Conservation (phyloP, 495 filamentous ascomycete genomes). For the Daldinia childiae region DNA sequence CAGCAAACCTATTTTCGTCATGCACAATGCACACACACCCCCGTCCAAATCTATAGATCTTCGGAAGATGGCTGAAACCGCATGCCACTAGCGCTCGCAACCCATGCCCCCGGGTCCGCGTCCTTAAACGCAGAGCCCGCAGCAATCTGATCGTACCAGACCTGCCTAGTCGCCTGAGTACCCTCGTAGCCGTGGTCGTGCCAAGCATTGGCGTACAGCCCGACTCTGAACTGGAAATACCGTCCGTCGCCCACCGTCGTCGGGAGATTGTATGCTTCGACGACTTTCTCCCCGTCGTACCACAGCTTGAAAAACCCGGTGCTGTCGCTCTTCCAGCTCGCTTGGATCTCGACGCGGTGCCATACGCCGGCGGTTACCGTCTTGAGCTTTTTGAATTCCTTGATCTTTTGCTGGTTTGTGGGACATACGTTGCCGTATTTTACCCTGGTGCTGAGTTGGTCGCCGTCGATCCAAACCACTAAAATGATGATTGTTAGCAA, state of each 20-base stretch:
- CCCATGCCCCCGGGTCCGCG: constrained; percentile 49
- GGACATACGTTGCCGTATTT: constrained; percentile 58
- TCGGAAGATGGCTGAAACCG: background rate
- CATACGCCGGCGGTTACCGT: constrained; percentile 58
- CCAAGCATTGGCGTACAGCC: constrained; percentile 67
- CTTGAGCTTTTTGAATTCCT: constrained; percentile 46
- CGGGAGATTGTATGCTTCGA: constrained; percentile 52
- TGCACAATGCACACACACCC: background rate
- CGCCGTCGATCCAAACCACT: constrained; percentile 61
- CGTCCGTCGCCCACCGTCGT: constrained; percentile 59
- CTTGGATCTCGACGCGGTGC: constrained; percentile 62
- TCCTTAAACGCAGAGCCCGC: constrained; percentile 59
- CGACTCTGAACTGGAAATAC: constrained; percentile 63
- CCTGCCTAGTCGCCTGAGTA: constrained; percentile 57
- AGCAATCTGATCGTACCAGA: constrained; percentile 66
- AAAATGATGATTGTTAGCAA: no score
- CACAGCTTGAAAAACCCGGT: constrained; percentile 62
- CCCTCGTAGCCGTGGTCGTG: constrained; percentile 59
- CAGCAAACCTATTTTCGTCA: background rate
- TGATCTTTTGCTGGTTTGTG: constrained; percentile 43
- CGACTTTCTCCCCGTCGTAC: constrained; percentile 61
- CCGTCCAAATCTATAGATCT: background rate
- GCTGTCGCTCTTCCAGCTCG: constrained; percentile 57
- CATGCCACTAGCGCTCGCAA: background rate
- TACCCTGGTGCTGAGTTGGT: constrained; percentile 58